These are phyloP conservation scores for Dalbergia cultrata DNA, from an alignment of 306 rosid species.

Conservation along the genomic window DNA sequence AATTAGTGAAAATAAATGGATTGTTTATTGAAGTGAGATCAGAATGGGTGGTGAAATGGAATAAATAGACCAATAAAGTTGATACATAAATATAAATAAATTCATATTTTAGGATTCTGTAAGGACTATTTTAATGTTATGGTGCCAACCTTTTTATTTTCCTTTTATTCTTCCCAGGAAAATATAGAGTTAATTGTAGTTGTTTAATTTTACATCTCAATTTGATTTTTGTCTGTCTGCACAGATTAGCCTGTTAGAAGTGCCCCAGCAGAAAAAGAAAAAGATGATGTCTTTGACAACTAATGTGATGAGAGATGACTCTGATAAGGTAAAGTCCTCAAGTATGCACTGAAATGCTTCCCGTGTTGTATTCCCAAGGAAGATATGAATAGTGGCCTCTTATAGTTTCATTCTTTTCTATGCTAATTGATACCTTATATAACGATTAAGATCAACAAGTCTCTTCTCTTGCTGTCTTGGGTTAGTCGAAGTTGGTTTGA, in stretches of 20 bases:
- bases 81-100: neutral
- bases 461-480: conserved; percentile 20
- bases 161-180: neutral
- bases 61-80: conserved; percentile 8
- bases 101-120: neutral
- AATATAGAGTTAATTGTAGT: conserved; percentile 6
- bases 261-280: conserved; percentile 68
- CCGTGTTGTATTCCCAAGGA: neutral
- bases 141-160: neutral
- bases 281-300: conserved; percentile 76
- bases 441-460: conserved; percentile 22
- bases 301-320: conserved; percentile 94
- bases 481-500: conserved; percentile 19
- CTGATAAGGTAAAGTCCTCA: conserved; percentile 73
- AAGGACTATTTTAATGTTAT: neutral
- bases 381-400: conserved; percentile 36
- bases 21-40: conserved; percentile 27
- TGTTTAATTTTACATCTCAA: conserved; percentile 15
- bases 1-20: neutral
- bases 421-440: conserved; percentile 28
- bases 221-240: conserved; percentile 32
- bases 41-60: conserved; percentile 18
- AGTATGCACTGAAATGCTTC: conserved; percentile 20
- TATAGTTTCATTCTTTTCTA: conserved; percentile 19
- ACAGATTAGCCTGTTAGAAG: conserved; percentile 88